A percentile compares a stretch with the other conserved stretches of the same genome.
Evolutionary conservation across 1,139 yeast species (phyloP).

Genomic region (Yamadazyma taylorii): DNA sequence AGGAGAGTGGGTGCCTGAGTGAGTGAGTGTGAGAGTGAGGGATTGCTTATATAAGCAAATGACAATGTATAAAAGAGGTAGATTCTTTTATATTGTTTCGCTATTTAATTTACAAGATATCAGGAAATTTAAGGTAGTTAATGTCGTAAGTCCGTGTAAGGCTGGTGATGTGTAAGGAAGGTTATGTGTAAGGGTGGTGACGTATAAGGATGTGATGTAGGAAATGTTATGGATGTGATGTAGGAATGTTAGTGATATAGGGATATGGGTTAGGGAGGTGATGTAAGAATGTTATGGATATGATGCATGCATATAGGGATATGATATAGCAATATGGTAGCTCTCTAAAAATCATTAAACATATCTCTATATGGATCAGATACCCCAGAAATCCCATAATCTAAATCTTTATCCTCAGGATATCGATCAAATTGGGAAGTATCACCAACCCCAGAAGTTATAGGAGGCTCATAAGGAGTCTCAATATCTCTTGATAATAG

Average conservation of each 20-base stretch:
- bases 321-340: too few species aligned
- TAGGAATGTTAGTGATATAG: too few species aligned
- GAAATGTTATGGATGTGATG: too few species aligned
- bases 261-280: too few species aligned
- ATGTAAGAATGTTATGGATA: too few species aligned
- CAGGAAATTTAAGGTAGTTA: neutral
- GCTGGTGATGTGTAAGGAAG: neutral
- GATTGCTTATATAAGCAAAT: neutral
- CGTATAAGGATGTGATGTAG: too few species aligned
- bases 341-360: slow-evolving; percentile 51
- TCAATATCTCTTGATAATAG: slow-evolving; percentile 57
- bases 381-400: slow-evolving; percentile 48
- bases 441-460: slow-evolving; percentile 62
- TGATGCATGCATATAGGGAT: too few species aligned
- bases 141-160: neutral
- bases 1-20: too few species aligned
- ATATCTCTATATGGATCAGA: slow-evolving; percentile 51
- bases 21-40: too few species aligned
- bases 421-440: slow-evolving; percentile 61
- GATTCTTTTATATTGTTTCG: neutral
- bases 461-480: slow-evolving; percentile 65
- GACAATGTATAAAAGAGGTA: neutral
- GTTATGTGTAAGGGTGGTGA: neutral
- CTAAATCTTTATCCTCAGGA: slow-evolving; percentile 55
- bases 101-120: too few species aligned